Evolutionary conservation across 2,329 filamentous ascomycete genomes (phyloP).

Genomic region (Xylariaceae sp.): DNA sequence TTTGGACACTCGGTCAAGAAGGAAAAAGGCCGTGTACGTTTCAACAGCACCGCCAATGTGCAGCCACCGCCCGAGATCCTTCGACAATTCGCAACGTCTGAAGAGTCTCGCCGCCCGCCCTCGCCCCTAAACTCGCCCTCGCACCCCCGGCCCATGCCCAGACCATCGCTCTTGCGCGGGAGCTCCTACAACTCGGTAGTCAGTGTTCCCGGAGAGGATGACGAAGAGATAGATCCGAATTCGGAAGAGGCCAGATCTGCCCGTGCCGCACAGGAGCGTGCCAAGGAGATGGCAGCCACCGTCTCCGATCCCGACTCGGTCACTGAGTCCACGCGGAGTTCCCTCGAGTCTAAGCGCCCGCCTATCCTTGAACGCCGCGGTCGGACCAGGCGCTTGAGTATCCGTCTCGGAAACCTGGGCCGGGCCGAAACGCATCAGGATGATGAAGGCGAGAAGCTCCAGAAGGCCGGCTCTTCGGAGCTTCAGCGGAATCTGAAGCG

Average conservation of each 20-base stretch:
- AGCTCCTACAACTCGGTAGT: constrained; percentile 37
- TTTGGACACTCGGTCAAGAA: constrained; percentile 20
- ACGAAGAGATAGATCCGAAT: constrained; percentile 19
- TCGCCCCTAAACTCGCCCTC: constrained; percentile 14
- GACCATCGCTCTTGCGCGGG: constrained; percentile 40
- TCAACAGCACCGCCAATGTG: constrained; percentile 41
- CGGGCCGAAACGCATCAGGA: constrained; percentile 7
- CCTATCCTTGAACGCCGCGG: constrained; percentile 23
- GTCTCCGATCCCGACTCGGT: constrained; percentile 34
- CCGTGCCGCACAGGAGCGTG: constrained; percentile 40
- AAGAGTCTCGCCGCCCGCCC: constrained; percentile 10
- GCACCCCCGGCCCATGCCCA: constrained; percentile 26
- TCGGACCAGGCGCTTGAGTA: constrained; percentile 22
- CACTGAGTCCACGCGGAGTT: constrained; percentile 31
- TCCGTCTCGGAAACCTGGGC: constrained; percentile 29
- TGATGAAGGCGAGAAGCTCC: constrained; percentile 9
- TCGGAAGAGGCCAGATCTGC: constrained; percentile 31
- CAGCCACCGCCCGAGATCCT: constrained; percentile 24
- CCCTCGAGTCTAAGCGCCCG: constrained; percentile 34
- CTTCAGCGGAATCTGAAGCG: constrained; percentile 28
- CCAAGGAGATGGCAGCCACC: constrained; percentile 37
- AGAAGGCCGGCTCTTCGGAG: constrained; percentile 14
- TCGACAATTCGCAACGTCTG: constrained; percentile 10
- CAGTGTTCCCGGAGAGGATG: constrained; percentile 27
- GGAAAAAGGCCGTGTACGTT: constrained; percentile 44